Conservation (phyloP, 164 flowering plant species). For the Berberis vulgaris region DNA sequence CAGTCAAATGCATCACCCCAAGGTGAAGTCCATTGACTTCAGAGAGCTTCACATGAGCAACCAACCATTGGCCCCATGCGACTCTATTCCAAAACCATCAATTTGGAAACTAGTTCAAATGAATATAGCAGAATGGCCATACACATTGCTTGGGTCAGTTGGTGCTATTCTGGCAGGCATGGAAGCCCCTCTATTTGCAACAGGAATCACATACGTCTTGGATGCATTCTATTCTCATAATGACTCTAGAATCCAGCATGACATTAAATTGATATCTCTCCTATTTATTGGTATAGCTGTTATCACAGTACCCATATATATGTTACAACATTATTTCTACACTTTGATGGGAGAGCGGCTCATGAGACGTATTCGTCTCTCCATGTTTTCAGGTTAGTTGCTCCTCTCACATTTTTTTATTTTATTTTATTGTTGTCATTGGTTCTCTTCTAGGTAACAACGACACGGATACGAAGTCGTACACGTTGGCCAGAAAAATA, state of each 20-base stretch:
- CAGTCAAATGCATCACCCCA: constrained; percentile 6
- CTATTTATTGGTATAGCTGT: constrained; percentile 47
- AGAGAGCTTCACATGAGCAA: constrained; percentile 13
- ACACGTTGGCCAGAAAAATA: no score
- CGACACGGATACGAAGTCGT: no score
- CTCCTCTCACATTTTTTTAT: not conserved
- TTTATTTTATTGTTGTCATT: no score
- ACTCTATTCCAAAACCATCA: constrained; percentile 25
- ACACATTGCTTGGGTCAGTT: constrained; percentile 53
- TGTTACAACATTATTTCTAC: constrained; percentile 62
- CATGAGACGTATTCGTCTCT: constrained; percentile 53
- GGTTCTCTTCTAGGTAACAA: no score
- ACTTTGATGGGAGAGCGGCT: constrained; percentile 72
- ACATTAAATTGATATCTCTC: constrained; percentile 36
- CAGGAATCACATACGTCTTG: constrained; percentile 51
- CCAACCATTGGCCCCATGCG: not conserved
- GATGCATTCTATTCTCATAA: constrained; percentile 44
- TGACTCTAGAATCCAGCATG: constrained; percentile 31
- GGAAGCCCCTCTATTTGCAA: constrained; percentile 61
- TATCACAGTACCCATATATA: constrained; percentile 41
- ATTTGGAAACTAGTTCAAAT: constrained; percentile 44
- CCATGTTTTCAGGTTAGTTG: constrained; percentile 64
- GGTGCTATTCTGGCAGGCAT: constrained; percentile 68
- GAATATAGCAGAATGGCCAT: constrained; percentile 67
- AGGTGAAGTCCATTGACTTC: constrained; percentile 7